Evolutionary conservation across 1,284 basidiomycete species (phyloP).

Genomic region (Sporisorium sorghi): DNA sequence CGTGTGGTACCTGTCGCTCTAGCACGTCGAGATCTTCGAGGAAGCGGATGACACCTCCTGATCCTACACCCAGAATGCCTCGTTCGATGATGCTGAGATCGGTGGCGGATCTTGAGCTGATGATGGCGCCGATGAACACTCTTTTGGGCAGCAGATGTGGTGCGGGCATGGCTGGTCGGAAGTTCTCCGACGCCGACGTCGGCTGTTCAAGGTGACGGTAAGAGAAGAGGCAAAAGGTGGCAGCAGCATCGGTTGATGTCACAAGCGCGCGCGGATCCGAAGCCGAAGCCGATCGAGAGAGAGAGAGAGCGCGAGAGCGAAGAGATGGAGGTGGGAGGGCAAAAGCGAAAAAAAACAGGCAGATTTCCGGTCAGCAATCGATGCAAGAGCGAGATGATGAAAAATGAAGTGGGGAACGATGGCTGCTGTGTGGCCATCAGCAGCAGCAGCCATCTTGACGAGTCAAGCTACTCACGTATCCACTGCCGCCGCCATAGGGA

Average conservation of each 20-base stretch:
- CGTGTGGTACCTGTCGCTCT: slow-evolving; percentile 22
- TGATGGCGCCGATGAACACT: slow-evolving; percentile 62
- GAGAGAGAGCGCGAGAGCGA: no score
- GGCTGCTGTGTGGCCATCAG: no score
- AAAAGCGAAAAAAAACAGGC: background rate
- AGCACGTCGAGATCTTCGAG: slow-evolving; percentile 59
- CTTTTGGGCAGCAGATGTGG: slow-evolving; percentile 54
- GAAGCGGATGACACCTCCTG: slow-evolving; percentile 60
- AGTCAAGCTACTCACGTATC: slow-evolving; percentile 43
- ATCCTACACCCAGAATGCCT: slow-evolving; percentile 61
- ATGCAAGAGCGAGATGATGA: background rate
- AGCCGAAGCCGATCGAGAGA: background rate
- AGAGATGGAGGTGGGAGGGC: background rate
- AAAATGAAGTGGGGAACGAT: background rate
- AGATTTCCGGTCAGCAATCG: slow-evolving; percentile 6
- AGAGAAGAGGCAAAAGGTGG: background rate
- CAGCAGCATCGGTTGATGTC: background rate
- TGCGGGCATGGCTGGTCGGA: slow-evolving; percentile 53
- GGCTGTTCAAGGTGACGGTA: slow-evolving; percentile 17
- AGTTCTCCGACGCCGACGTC: slow-evolving; percentile 52
- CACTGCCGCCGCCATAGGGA: slow-evolving; percentile 35
- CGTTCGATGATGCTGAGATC: slow-evolving; percentile 55
- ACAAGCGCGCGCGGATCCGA: background rate
- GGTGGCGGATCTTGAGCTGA: slow-evolving; percentile 46
- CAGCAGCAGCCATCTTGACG: no score